Evolutionary conservation across 768 basidiomycete species (phyloP), one percentile per base, ranked within the genome.

Genomic region (Porphyrellus cyaneotinctus): DNA sequence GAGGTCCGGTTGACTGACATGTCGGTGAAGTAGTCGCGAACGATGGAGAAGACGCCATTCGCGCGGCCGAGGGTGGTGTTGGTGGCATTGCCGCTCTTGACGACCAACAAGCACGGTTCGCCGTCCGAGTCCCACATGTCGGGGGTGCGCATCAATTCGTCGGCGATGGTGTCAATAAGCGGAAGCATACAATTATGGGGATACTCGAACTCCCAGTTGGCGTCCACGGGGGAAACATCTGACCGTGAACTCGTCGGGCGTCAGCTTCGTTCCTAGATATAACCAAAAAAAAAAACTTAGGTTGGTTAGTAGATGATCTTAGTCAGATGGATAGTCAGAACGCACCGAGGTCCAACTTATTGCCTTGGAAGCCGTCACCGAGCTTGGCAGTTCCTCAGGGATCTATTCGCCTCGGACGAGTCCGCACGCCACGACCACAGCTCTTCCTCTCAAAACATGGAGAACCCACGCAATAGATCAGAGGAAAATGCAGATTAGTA

Each of bases 331-430:
- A 32, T 24, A 15, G 15, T 47, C 26, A 39, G 39, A 48, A 30
- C 18, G n/a, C 14, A 39, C 37, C 47, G 4, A 48, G 37, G 18
- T 48, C 37, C 14, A n/a, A n/a, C n/a, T n/a, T n/a, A n/a, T n/a
- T n/a, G n/a, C n/a, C n/a, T n/a, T n/a, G n/a, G n/a, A n/a, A 39
- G 18, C 36, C 26, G 4, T 47, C 26, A 30, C 26, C 36, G 17
- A 47, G 35, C 47, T 37, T 48, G 18, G 10, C 77, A 87, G 53
- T 88, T 91, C 61, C 64, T 92, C 54, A 90, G 84, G 64, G 81
- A 84, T 60, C 67, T 92, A 12, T 75, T 81, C 53, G 62, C 74
- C 17, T 54, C 70, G 2, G 52, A 59, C 2, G 56, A 62, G 28
- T 60, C 67, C 23, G 60, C 74, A 10, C 65, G 70, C 39, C 72